phyloP scores from a whole-genome alignment of 345 rosid species.

The Gossypioides kirkii region DNA sequence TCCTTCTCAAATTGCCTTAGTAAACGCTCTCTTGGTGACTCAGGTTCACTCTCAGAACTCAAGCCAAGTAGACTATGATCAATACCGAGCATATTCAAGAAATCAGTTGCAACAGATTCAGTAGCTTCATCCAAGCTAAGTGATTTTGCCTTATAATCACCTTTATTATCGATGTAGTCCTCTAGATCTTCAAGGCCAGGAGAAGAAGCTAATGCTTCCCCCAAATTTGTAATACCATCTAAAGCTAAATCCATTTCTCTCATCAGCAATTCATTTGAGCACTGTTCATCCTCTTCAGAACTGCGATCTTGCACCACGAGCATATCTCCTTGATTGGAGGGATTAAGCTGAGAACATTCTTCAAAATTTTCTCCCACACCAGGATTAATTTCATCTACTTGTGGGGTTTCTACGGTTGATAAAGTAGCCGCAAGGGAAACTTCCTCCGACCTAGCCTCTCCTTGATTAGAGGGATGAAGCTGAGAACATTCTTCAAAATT shows the following conservation, averaged over 20 bases:
- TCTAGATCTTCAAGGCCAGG: slow-evolving; percentile 45
- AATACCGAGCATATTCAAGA: slow-evolving; percentile 74
- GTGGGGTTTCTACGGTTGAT: slow-evolving; percentile 26
- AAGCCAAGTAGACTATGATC: slow-evolving; percentile 66
- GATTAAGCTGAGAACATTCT: slow-evolving; percentile 32
- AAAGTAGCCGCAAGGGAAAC: not conserved
- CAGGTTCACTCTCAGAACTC: slow-evolving; percentile 82
- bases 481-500: slow-evolving; percentile 32
- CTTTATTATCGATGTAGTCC: slow-evolving; percentile 27
- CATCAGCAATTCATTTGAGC: slow-evolving; percentile 58
- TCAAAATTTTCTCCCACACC: slow-evolving; percentile 22
- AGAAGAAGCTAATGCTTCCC: slow-evolving; percentile 42
- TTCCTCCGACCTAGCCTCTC: slow-evolving; percentile 10
- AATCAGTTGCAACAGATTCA: slow-evolving; percentile 74
- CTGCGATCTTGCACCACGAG: slow-evolving; percentile 23
- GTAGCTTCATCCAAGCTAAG: slow-evolving; percentile 49
- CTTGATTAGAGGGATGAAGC: slow-evolving; percentile 26
- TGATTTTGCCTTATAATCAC: slow-evolving; percentile 31
- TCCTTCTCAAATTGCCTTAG: slow-evolving; percentile 88
- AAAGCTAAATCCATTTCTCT: slow-evolving; percentile 74
- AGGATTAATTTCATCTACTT: slow-evolving; percentile 28
- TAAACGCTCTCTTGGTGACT: slow-evolving; percentile 89
- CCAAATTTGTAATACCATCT: slow-evolving; percentile 50
- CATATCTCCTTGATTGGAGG: slow-evolving; percentile 15
- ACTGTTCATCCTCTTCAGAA: slow-evolving; percentile 30